These are phyloP conservation scores for Schizophyllum commune DNA, from an alignment of 1,284 basidiomycete genomes.

Conservation along the genomic window DNA sequence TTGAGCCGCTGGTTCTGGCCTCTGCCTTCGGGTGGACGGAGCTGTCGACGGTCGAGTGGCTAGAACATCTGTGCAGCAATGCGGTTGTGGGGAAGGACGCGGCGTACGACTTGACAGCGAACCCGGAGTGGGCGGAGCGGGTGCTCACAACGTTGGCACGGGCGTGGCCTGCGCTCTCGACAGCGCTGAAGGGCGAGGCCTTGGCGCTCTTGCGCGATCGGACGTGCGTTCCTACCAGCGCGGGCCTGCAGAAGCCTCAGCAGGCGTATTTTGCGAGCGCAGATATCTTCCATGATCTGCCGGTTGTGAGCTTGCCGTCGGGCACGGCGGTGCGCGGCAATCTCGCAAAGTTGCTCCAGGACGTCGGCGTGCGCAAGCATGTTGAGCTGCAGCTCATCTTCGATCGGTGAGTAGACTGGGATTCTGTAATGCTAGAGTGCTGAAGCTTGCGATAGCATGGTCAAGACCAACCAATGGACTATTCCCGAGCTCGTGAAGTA, in stretches of 20 bases:
- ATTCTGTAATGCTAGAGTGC: not conserved
- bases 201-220: constrained; percentile 51
- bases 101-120: constrained; percentile 63
- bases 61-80: constrained; percentile 57
- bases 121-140: constrained; percentile 76
- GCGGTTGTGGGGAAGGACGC: constrained; percentile 33
- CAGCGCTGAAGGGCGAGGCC: constrained; percentile 51
- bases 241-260: constrained; percentile 67
- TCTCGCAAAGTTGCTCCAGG: constrained; percentile 72
- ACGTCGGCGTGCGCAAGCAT: constrained; percentile 84
- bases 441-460: constrained; percentile 49
- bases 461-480: constrained; percentile 80
- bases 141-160: constrained; percentile 69
- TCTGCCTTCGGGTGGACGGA: constrained; percentile 77
- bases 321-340: constrained; percentile 60
- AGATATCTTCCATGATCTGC: constrained; percentile 83
- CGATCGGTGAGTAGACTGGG: constrained; percentile 43
- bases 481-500: constrained; percentile 78
- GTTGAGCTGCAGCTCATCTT: constrained; percentile 90
- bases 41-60: constrained; percentile 72
- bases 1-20: constrained; percentile 50
- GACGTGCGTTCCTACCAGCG: constrained; percentile 79
- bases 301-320: constrained; percentile 74
- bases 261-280: constrained; percentile 88
- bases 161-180: constrained; percentile 69